phyloP scores from a whole-genome alignment of 257 asterid genomes.

The Vinca minor region DNA sequence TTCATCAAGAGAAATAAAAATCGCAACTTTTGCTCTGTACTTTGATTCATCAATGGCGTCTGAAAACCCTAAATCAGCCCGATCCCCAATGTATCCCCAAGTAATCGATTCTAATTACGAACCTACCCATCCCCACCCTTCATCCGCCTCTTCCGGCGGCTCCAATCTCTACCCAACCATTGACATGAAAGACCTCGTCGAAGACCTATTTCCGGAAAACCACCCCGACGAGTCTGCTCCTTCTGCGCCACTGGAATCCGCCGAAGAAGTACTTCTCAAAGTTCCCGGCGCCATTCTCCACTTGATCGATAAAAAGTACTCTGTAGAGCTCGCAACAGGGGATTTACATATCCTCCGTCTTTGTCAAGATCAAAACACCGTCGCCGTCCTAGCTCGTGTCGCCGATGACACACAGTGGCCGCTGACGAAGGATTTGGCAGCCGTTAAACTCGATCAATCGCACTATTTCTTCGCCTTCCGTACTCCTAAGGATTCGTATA shows the following conservation, averaged over 20 bases:
- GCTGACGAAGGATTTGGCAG: constrained; percentile 61
- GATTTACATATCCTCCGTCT: constrained; percentile 55
- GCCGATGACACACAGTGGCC: constrained; percentile 77
- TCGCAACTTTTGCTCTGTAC: background rate
- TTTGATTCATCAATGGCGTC: constrained; percentile 46
- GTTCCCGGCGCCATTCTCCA: constrained; percentile 75
- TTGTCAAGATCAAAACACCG: constrained; percentile 43
- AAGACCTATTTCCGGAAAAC: constrained; percentile 36
- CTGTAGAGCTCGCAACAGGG: constrained; percentile 91
- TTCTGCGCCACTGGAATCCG: constrained; percentile 55
- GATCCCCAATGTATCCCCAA: constrained; percentile 55
- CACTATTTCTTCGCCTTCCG: constrained; percentile 81
- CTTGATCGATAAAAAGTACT: constrained; percentile 71
- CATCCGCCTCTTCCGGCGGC: constrained; percentile 36
- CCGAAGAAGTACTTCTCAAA: constrained; percentile 42
- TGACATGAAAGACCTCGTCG: constrained; percentile 37
- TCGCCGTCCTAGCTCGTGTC: constrained; percentile 64
- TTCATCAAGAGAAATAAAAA: constrained; percentile 4
- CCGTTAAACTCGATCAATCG: constrained; percentile 72
- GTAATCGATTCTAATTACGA: constrained; percentile 28
- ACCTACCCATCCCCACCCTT: constrained; percentile 26
- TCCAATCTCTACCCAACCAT: constrained; percentile 41
- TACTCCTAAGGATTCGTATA: constrained; percentile 30
- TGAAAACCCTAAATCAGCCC: constrained; percentile 27
- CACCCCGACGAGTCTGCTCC: constrained; percentile 25